Evolutionary conservation across 1,284 basidiomycete genomes (phyloP).

Genomic region (Golubevia pallescens): DNA sequence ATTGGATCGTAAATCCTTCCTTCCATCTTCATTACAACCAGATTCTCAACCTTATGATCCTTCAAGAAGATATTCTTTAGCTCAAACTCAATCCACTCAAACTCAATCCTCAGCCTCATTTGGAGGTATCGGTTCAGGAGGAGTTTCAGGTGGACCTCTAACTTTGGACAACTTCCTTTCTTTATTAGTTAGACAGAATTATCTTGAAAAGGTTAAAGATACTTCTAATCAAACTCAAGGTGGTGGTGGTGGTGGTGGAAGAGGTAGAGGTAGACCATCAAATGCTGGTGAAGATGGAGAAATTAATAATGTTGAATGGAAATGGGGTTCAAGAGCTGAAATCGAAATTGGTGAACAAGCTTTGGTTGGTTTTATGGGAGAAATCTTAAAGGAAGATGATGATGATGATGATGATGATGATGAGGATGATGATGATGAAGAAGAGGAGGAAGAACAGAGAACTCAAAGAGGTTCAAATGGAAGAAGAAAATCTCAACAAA

Average conservation of each 20-base stretch:
- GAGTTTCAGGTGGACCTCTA: neutral
- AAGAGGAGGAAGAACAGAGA: too few species aligned
- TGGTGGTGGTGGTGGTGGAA: neutral
- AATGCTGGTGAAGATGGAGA: conserved; percentile 1
- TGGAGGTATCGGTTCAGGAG: too few species aligned
- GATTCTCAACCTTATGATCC: too few species aligned
- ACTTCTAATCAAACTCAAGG: neutral
- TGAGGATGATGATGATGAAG: too few species aligned
- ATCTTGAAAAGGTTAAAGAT: conserved; percentile 28
- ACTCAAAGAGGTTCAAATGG: too few species aligned
- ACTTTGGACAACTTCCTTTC: conserved; percentile 39
- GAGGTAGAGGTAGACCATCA: neutral
- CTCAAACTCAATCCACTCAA: too few species aligned
- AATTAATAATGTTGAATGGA: conserved; percentile 38
- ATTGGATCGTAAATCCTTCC: too few species aligned
- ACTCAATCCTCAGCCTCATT: too few species aligned
- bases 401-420: too few species aligned
- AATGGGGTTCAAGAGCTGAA: conserved; percentile 48
- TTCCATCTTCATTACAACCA: too few species aligned
- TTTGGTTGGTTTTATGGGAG: conserved; percentile 32
- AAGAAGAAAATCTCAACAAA: too few species aligned
- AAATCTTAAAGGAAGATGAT: conserved; percentile 14
- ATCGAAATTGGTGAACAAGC: conserved; percentile 37
- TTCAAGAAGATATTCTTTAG: too few species aligned
- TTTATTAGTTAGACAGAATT: conserved; percentile 31